Evolutionary conservation across 768 basidiomycete genomes (phyloP).

Genomic region (Phylloporus sp.): DNA sequence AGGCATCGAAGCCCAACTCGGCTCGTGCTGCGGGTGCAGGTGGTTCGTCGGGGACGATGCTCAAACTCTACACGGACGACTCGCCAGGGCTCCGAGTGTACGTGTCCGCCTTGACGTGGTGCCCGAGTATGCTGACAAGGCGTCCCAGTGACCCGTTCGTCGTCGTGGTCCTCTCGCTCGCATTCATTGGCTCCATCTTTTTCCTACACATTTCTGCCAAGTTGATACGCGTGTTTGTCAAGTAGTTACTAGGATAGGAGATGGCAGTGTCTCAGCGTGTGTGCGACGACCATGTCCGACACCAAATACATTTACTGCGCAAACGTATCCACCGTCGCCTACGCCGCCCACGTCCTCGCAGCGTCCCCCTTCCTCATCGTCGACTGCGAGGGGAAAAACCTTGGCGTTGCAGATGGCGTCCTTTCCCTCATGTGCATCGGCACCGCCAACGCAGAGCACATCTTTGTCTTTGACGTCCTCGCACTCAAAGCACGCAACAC

Average conservation of each 20-base stretch:
- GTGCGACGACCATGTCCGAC: conserved; percentile 15
- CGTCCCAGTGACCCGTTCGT: conserved; percentile 84
- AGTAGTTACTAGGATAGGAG: too few relatives aligned
- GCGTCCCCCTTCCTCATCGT: conserved; percentile 27
- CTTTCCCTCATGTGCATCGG: conserved; percentile 36
- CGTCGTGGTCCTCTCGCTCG: conserved; percentile 90
- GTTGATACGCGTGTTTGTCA: conserved; percentile 85
- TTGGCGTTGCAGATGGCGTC: conserved; percentile 29
- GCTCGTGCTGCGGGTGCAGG: conserved; percentile 90
- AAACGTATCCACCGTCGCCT: conserved; percentile 4
- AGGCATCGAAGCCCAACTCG: conserved; percentile 75
- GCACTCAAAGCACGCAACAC: conserved; percentile 16
- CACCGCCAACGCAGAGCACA: conserved; percentile 26
- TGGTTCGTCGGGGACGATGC: conserved; percentile 96
- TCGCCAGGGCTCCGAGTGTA: conserved; percentile 96
- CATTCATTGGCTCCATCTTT: conserved; percentile 97
- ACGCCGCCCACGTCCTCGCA: conserved; percentile 20
- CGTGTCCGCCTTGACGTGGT: conserved; percentile 34
- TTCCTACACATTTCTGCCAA: conserved; percentile 98
- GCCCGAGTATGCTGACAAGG: conserved; percentile 4
- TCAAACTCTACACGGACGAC: conserved; percentile 98
- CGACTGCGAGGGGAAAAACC: conserved; percentile 38
- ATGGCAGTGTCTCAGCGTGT: too few relatives aligned
- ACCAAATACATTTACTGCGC: conserved; percentile 23
- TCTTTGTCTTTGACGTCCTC: conserved; percentile 37